phyloP scores from a whole-genome alignment of 805 yeast genomes.

The Saturnispora diversa region DNA sequence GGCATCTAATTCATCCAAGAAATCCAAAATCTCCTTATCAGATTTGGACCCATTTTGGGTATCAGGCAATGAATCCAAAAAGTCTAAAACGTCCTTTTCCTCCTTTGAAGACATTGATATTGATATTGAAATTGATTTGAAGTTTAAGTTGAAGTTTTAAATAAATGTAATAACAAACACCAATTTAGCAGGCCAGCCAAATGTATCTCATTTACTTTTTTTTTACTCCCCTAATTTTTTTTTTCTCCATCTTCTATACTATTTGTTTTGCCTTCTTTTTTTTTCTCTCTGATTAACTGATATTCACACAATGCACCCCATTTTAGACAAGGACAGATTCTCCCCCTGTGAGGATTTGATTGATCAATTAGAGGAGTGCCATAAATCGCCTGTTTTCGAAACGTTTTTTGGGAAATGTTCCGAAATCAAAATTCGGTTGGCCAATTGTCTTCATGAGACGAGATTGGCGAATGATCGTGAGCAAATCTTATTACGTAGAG shows the following conservation, averaged over 20 bases:
- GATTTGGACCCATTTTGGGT: slow-evolving; percentile 28
- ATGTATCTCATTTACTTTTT: not conserved
- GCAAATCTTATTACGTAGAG: slow-evolving; percentile 44
- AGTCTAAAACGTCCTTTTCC: slow-evolving; percentile 71
- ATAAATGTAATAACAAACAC: too few relatives aligned
- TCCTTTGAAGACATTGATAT: slow-evolving; percentile 18
- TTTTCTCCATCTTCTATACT: too few relatives aligned
- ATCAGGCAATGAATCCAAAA: slow-evolving; percentile 65
- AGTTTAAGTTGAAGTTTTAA: too few relatives aligned
- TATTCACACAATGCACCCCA: slow-evolving; percentile 26
- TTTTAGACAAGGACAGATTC: slow-evolving; percentile 20
- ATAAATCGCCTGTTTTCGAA: slow-evolving; percentile 55
- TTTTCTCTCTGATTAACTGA: too few relatives aligned
- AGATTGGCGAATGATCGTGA: slow-evolving; percentile 56
- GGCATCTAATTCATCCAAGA: slow-evolving; percentile 53
- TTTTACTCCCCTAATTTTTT: not conserved
- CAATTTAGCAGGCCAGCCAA: not conserved
- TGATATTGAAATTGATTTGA: not conserved
- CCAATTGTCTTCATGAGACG: slow-evolving; percentile 73
- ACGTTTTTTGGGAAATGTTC: slow-evolving; percentile 81
- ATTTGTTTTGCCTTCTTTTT: too few relatives aligned
- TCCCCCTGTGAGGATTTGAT: slow-evolving; percentile 72
- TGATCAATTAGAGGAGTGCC: slow-evolving; percentile 86
- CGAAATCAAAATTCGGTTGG: slow-evolving; percentile 69
- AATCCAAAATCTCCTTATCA: slow-evolving; percentile 47